Base-by-base conservation (phyloP, 176 grass and related monocot species). In the Musa beccarii region DNA sequence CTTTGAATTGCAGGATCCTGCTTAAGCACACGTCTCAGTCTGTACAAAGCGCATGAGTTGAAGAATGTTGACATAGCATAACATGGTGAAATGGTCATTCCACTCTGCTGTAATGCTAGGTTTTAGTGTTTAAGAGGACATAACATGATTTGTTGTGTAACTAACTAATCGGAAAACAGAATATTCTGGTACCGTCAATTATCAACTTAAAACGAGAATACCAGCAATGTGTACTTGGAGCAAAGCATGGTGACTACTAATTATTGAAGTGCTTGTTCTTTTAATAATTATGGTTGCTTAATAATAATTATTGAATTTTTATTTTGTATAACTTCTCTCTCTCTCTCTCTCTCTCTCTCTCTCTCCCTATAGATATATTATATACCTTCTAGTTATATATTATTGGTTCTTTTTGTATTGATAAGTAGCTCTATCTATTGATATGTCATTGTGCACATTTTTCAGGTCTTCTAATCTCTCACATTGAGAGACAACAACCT, bases 391-490 rank as follows among this genome's bases (percentile, higher is more conserved):
- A 43, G 34, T 43, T 43, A 43, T 6, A 43, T 43, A 43, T 43
- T 43, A 62, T 62, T 74, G 22, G 24, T 68, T 21, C 51, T 10
- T 49, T 76, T 11, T 49, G 3, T n/a, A 49, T 51, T 62, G 17
- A 62, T 62, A 21, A 20, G 20, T 65, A 25, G 53, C 10, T 64
- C 20, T 26, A 15, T 1, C 64, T 64, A 10, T 24, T 80, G 16
- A 43, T 24, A 43, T 67, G 73, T 22, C 70, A n/a, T 2, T 72
- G 52, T 68, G 72, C 66, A 57, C 9, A 8, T 71, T n/a, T 13
- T 73, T 68, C 78, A 99, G 95, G 81, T 81, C 73, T 92, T 85
- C 79, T 94, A 77, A 79, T 92, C 79, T 81, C 82, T 63, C 88
- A 91, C 52, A 82, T 99, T 79, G 95, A 94, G 79, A 81, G 90